These are phyloP conservation scores for Leccinellum albellum DNA, from an alignment of 768 basidiomycete genomes.

Conservation along the genomic window DNA sequence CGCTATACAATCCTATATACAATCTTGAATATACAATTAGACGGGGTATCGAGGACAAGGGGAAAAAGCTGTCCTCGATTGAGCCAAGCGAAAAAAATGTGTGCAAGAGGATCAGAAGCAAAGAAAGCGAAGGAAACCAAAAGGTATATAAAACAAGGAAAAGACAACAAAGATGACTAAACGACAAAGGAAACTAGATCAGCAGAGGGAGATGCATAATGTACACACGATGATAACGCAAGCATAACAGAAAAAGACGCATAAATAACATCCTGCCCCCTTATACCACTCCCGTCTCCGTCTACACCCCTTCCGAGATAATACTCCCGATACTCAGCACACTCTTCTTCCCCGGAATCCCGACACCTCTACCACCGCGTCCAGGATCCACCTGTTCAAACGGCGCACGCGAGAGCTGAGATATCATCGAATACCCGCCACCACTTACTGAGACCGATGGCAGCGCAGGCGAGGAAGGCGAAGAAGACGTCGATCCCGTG, in stretches of 20 bases:
- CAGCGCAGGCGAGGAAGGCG: constrained; percentile 28
- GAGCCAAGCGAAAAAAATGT: neutral
- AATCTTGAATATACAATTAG: constrained; percentile 1
- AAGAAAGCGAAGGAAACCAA: neutral
- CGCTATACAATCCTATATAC: constrained; percentile 4
- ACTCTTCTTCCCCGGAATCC: constrained; percentile 50
- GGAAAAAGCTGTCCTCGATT: neutral
- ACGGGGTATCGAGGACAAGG: too few relatives aligned
- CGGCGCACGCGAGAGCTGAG: constrained; percentile 29
- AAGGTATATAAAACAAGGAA: too few relatives aligned
- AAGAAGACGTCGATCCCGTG: constrained; percentile 20
- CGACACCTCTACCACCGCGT: constrained; percentile 8
- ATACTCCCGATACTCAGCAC: constrained; percentile 69
- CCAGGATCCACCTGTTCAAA: constrained; percentile 29
- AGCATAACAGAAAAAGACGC: neutral
- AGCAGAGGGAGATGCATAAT: neutral
- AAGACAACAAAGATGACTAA: neutral
- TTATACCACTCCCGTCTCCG: neutral
- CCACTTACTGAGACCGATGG: constrained; percentile 12
- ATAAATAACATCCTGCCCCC: neutral
- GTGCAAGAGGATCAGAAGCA: neutral
- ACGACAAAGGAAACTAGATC: neutral
- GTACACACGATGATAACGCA: neutral
- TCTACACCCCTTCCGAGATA: constrained; percentile 46
- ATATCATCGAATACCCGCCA: constrained; percentile 26